A percentile compares a stretch with the other conserved stretches of the same genome.
Conservation (phyloP, 2,329 filamentous ascomycete species). For the Aureobasidium uvarum region DNA sequence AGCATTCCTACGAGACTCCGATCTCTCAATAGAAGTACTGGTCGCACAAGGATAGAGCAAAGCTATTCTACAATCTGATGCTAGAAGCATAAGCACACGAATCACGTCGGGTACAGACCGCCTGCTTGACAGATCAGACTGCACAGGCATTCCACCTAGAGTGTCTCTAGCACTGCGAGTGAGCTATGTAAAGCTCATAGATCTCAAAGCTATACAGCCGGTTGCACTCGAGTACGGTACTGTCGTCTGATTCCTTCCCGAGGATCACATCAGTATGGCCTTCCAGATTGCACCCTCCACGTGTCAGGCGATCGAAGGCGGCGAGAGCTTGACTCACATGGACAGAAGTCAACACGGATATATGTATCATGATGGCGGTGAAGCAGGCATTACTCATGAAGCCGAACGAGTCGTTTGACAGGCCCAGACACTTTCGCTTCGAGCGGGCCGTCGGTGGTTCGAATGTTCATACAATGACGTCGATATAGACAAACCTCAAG, state of each 20-base stretch:
- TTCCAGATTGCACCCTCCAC: too few relatives aligned
- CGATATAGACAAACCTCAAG: not conserved
- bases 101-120: too few relatives aligned
- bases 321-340: not conserved
- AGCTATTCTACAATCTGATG: too few relatives aligned
- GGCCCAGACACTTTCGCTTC: not conserved
- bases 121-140: too few relatives aligned
- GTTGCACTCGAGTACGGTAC: not conserved
- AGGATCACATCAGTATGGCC: not conserved
- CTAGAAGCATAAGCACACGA: not conserved
- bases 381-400: constrained; percentile 1
- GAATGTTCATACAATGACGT: constrained; percentile 6
- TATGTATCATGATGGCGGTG: not conserved
- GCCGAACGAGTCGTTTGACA: constrained; percentile 4
- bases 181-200: not conserved
- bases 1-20: too few relatives aligned
- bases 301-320: not conserved
- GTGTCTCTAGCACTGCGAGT: too few relatives aligned
- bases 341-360: not conserved
- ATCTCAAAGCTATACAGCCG: not conserved
- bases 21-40: too few relatives aligned
- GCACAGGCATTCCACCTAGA: too few relatives aligned
- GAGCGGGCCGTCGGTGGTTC: not conserved
- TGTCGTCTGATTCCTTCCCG: not conserved
- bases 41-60: too few relatives aligned